These are phyloP conservation scores for Daucus carota DNA, from an alignment of 129 eudicot genomes.

Conservation along the genomic window DH1_v3.0 NC_030386.2:26183001-26183500, in stretches of 20 bases:
- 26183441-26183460: too few species aligned
- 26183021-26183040: slow-evolving; percentile 98
- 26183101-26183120: slow-evolving; percentile 2
- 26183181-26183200: neutral
- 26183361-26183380: too few species aligned
- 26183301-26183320: too few species aligned
- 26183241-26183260: neutral
- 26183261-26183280: neutral
- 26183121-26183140: neutral
- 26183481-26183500: too few species aligned
- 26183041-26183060: slow-evolving; percentile 99
- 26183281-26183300: too few species aligned
- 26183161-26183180: neutral
- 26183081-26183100: slow-evolving; percentile 23
- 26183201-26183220: neutral
- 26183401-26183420: too few species aligned
- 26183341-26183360: too few species aligned
- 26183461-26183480: too few species aligned
- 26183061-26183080: slow-evolving; percentile 77
- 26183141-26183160: neutral
- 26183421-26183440: too few species aligned
- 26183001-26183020: slow-evolving; percentile 86
- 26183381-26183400: too few species aligned
- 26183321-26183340: too few species aligned
- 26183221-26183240: neutral